A percentile compares a stretch with the other conserved stretches of the same genome.
Conservation (phyloP, 257 asterid species). For the Nicotiana paniculata region DNA sequence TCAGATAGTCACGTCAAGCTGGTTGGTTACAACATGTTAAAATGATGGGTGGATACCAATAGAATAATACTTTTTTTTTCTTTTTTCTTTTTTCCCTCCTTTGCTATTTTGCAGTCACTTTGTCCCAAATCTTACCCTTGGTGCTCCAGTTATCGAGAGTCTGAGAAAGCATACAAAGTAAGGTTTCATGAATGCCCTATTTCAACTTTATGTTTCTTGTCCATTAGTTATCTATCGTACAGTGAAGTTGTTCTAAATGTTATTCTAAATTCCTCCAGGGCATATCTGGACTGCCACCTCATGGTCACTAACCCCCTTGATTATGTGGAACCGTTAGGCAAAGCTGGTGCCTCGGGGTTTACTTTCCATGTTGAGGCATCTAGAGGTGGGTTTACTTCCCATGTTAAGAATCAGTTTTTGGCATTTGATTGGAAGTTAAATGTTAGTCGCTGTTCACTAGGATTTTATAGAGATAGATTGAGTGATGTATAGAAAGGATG, state of each 20-base stretch:
- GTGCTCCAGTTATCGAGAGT: slow-evolving; percentile 86
- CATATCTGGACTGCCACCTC: slow-evolving; percentile 89
- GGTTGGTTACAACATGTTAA: slow-evolving; percentile 3
- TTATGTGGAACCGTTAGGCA: slow-evolving; percentile 69
- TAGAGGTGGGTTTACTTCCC: slow-evolving; percentile 40
- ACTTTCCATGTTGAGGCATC: slow-evolving; percentile 86
- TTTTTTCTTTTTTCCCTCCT: not conserved
- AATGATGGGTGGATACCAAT: slow-evolving; percentile 12
- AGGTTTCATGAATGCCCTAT: slow-evolving; percentile 1
- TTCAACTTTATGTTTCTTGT: not conserved
- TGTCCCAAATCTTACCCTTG: slow-evolving; percentile 87
- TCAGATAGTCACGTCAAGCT: slow-evolving; percentile 17
- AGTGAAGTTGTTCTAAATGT: not conserved
- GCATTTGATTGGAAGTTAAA: not conserved
- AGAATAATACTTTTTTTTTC: not conserved
- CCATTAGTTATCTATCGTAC: not conserved
- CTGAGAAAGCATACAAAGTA: slow-evolving; percentile 86
- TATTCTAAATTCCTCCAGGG: slow-evolving; percentile 35
- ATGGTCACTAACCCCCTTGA: slow-evolving; percentile 96
- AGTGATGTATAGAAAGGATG: not conserved
- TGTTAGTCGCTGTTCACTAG: not conserved
- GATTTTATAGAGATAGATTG: not conserved
- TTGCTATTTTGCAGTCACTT: slow-evolving; percentile 54
- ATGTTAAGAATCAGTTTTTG: not conserved
- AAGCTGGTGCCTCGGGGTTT: slow-evolving; percentile 95